Conservation (phyloP, 768 basidiomycete species). For the Naganishia vaughanmartiniae region DNA sequence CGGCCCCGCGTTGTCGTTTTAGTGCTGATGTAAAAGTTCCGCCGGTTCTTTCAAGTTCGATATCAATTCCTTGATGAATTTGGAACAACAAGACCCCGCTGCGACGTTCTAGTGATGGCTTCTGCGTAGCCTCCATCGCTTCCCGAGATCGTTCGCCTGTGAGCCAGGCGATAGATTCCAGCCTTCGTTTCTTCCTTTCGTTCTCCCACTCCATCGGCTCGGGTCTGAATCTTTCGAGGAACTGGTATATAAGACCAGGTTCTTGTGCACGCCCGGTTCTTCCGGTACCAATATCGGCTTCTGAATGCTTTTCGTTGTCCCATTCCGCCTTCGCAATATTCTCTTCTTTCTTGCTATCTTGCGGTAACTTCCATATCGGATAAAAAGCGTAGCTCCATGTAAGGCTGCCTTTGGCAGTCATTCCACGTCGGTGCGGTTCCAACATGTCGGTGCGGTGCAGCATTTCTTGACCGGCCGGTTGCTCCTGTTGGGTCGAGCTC, state of each 20-base stretch:
- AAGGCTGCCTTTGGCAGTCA: conserved; percentile 41
- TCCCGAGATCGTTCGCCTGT: conserved; percentile 50
- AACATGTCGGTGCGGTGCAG: conserved; percentile 34
- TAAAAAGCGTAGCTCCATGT: conserved; percentile 47
- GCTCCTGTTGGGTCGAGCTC: conserved; percentile 31
- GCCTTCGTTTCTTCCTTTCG: conserved; percentile 41
- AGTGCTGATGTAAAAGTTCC: conserved; percentile 28
- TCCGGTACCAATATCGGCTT: conserved; percentile 27
- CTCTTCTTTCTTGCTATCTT: conserved; percentile 32
- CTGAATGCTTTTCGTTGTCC: conserved; percentile 27
- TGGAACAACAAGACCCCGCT: conserved; percentile 49
- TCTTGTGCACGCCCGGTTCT: conserved; percentile 10
- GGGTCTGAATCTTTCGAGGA: conserved; percentile 34
- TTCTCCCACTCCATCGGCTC: conserved; percentile 45
- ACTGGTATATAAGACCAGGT: conserved; percentile 34
- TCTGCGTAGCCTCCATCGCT: conserved; percentile 42
- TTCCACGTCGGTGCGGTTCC: conserved; percentile 36
- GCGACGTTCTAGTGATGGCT: conserved; percentile 40
- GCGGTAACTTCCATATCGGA: conserved; percentile 48
- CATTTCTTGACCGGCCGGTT: conserved; percentile 22
- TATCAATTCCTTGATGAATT: conserved; percentile 44
- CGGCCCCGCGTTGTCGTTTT: neutral
- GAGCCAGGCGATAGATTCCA: conserved; percentile 49
- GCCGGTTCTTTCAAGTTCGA: conserved; percentile 17
- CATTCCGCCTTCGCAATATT: conserved; percentile 26